Evolutionary conservation across 495 filamentous ascomycete species (phyloP).

Genomic region (Neurospora pannonica): DNA sequence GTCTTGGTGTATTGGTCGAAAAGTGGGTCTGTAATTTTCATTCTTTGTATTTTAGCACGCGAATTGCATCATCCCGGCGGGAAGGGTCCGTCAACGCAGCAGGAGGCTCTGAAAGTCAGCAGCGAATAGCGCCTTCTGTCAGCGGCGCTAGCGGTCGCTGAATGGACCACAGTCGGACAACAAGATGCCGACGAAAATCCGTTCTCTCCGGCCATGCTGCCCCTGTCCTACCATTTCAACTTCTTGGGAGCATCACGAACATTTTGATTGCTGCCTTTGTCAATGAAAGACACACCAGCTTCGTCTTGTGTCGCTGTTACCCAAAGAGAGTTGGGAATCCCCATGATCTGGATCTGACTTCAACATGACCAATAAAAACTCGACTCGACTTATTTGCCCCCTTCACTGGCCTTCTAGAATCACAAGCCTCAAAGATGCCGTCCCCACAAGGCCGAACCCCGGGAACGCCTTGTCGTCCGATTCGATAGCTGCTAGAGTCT

Average conservation of each 20-base stretch:
- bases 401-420: not conserved
- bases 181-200: not conserved
- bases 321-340: not conserved
- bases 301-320: not conserved
- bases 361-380: not conserved
- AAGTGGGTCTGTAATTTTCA: too few species aligned
- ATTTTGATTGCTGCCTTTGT: not conserved
- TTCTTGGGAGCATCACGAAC: not conserved
- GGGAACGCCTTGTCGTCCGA: not conserved
- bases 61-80: too few species aligned
- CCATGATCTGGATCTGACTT: not conserved
- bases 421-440: not conserved
- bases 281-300: not conserved
- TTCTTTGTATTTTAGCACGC: too few species aligned
- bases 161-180: not conserved
- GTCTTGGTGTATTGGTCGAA: too few species aligned
- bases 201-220: not conserved
- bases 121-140: not conserved
- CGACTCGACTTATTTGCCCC: not conserved
- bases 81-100: too few species aligned
- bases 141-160: not conserved
- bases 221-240: not conserved
- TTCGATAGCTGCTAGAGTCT: not conserved
- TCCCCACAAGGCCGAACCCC: not conserved
- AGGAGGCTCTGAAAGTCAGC: not conserved